Evolutionary conservation across 164 flowering plant genomes (phyloP).

Genomic region (Tinospora cordifolia): DNA sequence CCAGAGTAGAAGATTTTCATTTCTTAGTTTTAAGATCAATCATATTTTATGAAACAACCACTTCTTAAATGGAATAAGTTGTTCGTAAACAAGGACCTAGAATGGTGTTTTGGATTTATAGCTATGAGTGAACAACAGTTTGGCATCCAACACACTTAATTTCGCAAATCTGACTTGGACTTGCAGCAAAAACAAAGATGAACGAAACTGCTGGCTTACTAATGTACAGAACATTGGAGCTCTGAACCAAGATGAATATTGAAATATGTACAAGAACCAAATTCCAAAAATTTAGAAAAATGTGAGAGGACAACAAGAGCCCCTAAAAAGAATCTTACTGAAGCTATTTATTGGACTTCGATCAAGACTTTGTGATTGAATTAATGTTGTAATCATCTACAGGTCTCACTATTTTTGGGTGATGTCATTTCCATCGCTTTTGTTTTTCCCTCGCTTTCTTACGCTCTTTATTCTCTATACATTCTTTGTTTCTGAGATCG

Average conservation of each 20-base stretch:
- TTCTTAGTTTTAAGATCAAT: no score
- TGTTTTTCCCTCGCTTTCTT: constrained; percentile 3
- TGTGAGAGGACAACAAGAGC: neutral
- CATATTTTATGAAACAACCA: no score
- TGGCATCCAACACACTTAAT: no score
- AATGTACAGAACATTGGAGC: neutral
- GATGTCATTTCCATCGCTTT: constrained; percentile 9
- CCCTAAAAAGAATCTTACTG: neutral
- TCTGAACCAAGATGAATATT: neutral
- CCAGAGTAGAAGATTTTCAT: no score
- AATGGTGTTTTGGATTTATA: no score
- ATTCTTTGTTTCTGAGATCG: constrained; percentile 7
- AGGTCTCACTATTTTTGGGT: constrained; percentile 7
- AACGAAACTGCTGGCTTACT: neutral
- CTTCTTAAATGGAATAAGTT: no score
- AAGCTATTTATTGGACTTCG: constrained; percentile 2
- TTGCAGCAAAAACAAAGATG: neutral
- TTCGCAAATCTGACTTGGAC: no score
- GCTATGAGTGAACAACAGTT: no score
- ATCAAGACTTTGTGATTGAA: constrained; percentile 9
- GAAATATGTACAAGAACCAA: neutral
- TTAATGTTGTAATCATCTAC: constrained; percentile 4
- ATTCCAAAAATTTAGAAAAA: neutral
- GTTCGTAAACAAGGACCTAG: no score
- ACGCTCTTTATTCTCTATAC: constrained; percentile 7